Percentiles rank a stretch among this genome's conserved stretches.
These are phyloP conservation scores for Paraphaeosphaeria minitans DNA, from an alignment of 2,329 filamentous ascomycete genomes.

Conservation along the genomic window DNA sequence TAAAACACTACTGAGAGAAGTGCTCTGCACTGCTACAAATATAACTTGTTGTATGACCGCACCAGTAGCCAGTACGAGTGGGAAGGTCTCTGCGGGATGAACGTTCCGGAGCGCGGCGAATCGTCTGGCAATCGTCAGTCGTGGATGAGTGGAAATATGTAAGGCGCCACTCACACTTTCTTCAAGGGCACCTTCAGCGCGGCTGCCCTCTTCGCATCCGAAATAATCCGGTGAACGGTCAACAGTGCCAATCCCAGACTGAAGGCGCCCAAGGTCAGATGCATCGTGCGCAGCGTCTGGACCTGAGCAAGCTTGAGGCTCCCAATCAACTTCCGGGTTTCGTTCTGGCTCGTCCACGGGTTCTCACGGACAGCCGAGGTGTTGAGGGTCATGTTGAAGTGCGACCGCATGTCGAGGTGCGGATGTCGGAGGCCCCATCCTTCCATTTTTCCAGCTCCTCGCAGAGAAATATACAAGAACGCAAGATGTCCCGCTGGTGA, in stretches of 20 bases:
- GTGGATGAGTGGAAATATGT: not conserved
- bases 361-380: conserved; percentile 32
- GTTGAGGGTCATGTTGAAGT: conserved; percentile 47
- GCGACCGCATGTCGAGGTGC: conserved; percentile 42
- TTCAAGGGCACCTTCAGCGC: conserved; percentile 37
- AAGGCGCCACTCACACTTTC: conserved; percentile 36
- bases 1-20: conserved; percentile 44
- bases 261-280: conserved; percentile 46
- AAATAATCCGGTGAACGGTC: conserved; percentile 45
- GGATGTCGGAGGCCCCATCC: conserved; percentile 39
- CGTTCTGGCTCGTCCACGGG: conserved; percentile 39
- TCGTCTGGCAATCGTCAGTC: conserved; percentile 33
- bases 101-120: conserved; percentile 45
- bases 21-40: conserved; percentile 47
- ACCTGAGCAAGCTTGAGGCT: conserved; percentile 45
- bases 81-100: conserved; percentile 48
- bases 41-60: conserved; percentile 45
- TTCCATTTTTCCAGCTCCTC: conserved; percentile 44
- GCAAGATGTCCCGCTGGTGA: conserved; percentile 43
- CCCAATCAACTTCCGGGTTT: conserved; percentile 39
- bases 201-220: conserved; percentile 44
- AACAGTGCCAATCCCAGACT: conserved; percentile 44
- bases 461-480: conserved; percentile 37
- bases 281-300: conserved; percentile 46
- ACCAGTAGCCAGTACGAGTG: conserved; percentile 47